Evolutionary conservation across 768 basidiomycete species (phyloP).

Genomic region (Scleroderma bovista): DNA sequence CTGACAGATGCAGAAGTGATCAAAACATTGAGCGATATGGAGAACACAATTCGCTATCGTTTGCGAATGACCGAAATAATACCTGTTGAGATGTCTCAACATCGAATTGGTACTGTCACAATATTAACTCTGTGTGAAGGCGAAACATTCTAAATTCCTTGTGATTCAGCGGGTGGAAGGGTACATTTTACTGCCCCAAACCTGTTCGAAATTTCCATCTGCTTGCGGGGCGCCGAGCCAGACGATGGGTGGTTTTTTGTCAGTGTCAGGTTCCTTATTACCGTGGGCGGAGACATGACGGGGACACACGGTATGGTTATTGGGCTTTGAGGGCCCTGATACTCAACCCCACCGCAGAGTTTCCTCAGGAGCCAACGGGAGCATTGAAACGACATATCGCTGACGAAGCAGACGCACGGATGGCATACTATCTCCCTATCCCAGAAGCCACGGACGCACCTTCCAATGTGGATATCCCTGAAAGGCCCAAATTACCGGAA

Average conservation of each 20-base stretch:
- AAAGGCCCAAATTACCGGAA: slow-evolving; percentile 46
- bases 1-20: slow-evolving; percentile 63
- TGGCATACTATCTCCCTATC: slow-evolving; percentile 56
- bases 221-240: slow-evolving; percentile 61
- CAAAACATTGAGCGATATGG: slow-evolving; percentile 64
- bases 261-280: slow-evolving; percentile 67
- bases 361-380: slow-evolving; percentile 63
- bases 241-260: slow-evolving; percentile 86
- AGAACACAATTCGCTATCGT: slow-evolving; percentile 73
- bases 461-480: slow-evolving; percentile 37
- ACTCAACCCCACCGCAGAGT: slow-evolving; percentile 41
- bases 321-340: neutral
- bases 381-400: slow-evolving; percentile 61
- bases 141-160: slow-evolving; percentile 12
- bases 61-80: slow-evolving; percentile 74
- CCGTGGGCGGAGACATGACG: slow-evolving; percentile 67
- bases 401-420: slow-evolving; percentile 65
- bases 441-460: slow-evolving; percentile 38
- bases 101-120: slow-evolving; percentile 52
- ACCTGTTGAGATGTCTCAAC: slow-evolving; percentile 74
- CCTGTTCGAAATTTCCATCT: slow-evolving; percentile 70
- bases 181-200: slow-evolving; percentile 69
- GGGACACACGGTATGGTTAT: slow-evolving; percentile 54
- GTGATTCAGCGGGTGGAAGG: slow-evolving; percentile 61
- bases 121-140: slow-evolving; percentile 9